Evolutionary conservation across 1,284 basidiomycete species (phyloP).

Genomic region (Tetrapyrgos nigripes): DNA sequence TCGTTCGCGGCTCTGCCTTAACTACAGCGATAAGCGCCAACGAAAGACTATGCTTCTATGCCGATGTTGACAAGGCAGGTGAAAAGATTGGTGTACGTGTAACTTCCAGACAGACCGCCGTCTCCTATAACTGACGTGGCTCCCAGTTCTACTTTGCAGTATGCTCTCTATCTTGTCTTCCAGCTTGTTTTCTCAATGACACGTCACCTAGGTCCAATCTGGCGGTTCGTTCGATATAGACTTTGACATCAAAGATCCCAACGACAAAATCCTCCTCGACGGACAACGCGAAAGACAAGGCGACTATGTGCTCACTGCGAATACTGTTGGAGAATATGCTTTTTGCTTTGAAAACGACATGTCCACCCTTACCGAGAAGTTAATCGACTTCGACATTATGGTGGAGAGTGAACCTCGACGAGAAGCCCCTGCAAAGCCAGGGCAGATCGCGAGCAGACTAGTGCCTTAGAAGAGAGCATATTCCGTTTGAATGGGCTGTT

Average conservation of each 20-base stretch:
- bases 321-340: conserved; percentile 92
- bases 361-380: conserved; percentile 88
- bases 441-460: conserved; percentile 92
- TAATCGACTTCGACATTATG: conserved; percentile 98
- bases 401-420: conserved; percentile 93
- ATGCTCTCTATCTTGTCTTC: conserved; percentile 21
- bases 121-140: conserved; percentile 17
- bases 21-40: conserved; percentile 89
- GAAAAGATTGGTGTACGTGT: conserved; percentile 87
- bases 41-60: conserved; percentile 93
- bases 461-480: conserved; percentile 90
- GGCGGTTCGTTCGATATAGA: conserved; percentile 98
- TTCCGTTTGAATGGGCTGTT: conserved; percentile 89
- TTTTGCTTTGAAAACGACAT: conserved; percentile 99
- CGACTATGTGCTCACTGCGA: conserved; percentile 97
- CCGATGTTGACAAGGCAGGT: conserved; percentile 93
- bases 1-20: conserved; percentile 67
- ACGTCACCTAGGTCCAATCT: conserved; percentile 78
- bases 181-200: background rate
- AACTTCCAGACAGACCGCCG: conserved; percentile 1
- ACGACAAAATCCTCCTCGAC: conserved; percentile 85
- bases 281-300: conserved; percentile 92
- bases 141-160: conserved; percentile 52
- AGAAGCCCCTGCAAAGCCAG: conserved; percentile 80
- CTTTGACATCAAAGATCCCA: conserved; percentile 92